Evolutionary conservation across 2,329 filamentous ascomycete species (phyloP), one percentile per base, ranked within the genome.

Genomic region (Sordariomycetes sp.): DNA sequence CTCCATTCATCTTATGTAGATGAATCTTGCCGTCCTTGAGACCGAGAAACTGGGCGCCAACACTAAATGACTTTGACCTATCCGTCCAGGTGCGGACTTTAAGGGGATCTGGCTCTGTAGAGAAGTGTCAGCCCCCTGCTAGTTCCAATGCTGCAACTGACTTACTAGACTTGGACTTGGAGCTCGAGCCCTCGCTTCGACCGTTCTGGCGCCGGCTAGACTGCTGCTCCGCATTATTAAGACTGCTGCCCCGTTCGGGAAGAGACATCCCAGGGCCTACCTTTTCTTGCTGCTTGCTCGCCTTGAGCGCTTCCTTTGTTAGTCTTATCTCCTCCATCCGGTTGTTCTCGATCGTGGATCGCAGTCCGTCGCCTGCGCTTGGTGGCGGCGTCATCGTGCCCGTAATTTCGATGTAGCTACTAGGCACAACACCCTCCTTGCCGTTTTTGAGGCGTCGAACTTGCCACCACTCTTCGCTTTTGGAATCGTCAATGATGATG

Each of bases 401-500:
- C 16, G 78, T 88, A 34, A 94, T 67, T 56, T 98, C 90, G 46
- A 98, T 81, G 51, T 96, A 98, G 59, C 86, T 94, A 65, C 87
- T 92, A 11, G 92, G 92, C 8, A 98, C 88, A 18, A 98, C 92
- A 25, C 92, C 92, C 61, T 95, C 86, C 53, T 87, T 92, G 46
- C 86, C 86, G 53, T 87, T 96, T 63, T 87, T 93, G 42, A 95
- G 52, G 23, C 88, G 77, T 39, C 84, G 77, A 23, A 98, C 86
- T 66, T 92, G 87, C 90, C 92, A 96, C 92, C 92, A 98, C 54
- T 98, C 92, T 39, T 95, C 87, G 42, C 88, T 95, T 60, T 88
- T 92, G 21, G 70, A 76, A 50, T 95, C 87, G 52, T 98, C 90
- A 36, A 96, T 57, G 35, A 98, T 68, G 28, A 94, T 65, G 26